phyloP scores from a whole-genome alignment of 495 filamentous ascomycete species.

The Rhizodiscina lignyota region DNA sequence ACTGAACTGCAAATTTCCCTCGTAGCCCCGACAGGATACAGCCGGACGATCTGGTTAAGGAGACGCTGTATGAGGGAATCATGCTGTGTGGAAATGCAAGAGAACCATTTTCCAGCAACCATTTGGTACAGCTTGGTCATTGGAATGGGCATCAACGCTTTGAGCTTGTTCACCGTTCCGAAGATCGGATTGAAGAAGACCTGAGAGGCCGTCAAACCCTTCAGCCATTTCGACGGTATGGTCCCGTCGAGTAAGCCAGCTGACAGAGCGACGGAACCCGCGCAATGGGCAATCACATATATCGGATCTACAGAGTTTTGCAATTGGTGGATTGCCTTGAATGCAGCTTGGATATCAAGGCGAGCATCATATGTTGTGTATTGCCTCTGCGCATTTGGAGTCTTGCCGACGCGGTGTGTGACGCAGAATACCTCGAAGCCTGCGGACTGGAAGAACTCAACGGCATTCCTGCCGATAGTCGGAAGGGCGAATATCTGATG shows the following conservation, averaged over 20 bases:
- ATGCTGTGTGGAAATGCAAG: constrained; percentile 26
- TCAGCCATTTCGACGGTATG: constrained; percentile 38
- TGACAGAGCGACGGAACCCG: constrained; percentile 42
- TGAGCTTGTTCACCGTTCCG: constrained; percentile 38
- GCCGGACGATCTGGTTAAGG: constrained; percentile 38
- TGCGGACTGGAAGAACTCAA: constrained; percentile 44
- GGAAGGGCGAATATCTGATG: constrained; percentile 49
- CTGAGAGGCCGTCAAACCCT: constrained; percentile 43
- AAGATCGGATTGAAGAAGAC: constrained; percentile 53
- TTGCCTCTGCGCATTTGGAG: constrained; percentile 31
- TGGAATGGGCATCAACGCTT: constrained; percentile 32
- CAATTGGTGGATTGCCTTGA: constrained; percentile 35
- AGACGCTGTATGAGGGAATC: constrained; percentile 32
- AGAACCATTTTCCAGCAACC: constrained; percentile 36
- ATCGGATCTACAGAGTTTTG: constrained; percentile 18
- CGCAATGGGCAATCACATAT: constrained; percentile 51
- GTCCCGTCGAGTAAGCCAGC: constrained; percentile 48
- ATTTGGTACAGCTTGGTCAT: constrained; percentile 30
- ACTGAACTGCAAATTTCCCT: constrained; percentile 46
- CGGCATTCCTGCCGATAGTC: constrained; percentile 45
- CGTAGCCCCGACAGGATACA: constrained; percentile 37
- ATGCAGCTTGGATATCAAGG: constrained; percentile 41
- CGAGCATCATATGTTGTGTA: constrained; percentile 47
- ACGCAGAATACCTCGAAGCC: constrained; percentile 42
- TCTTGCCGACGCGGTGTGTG: constrained; percentile 43